Conservation (phyloP, 1,284 basidiomycete species). For the Amylostereum chailletii region DNA sequence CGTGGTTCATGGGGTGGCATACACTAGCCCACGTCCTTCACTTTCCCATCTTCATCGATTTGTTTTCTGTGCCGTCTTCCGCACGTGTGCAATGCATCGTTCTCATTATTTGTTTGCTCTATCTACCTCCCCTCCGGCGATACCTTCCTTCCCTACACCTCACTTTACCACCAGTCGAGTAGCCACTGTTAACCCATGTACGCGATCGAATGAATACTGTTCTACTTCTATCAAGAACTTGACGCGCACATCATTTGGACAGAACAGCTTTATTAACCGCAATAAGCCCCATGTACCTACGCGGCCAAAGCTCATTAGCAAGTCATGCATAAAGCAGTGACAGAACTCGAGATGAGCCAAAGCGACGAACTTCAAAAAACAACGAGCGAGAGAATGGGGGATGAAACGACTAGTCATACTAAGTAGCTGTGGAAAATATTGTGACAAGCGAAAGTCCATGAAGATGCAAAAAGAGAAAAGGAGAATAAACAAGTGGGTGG, state of each 20-base stretch:
- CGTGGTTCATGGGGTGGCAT: slow-evolving; percentile 69
- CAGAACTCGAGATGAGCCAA: too few relatives aligned
- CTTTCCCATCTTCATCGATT: neutral
- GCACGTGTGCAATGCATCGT: neutral
- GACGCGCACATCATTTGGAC: too few relatives aligned
- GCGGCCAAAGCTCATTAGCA: too few relatives aligned
- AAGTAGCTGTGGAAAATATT: neutral
- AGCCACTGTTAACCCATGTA: too few relatives aligned
- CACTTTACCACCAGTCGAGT: neutral
- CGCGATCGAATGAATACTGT: too few relatives aligned
- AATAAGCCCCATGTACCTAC: too few relatives aligned
- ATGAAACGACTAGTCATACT: neutral
- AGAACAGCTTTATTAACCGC: too few relatives aligned
- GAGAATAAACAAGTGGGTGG: slow-evolving; percentile 2
- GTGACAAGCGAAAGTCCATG: slow-evolving; percentile 5
- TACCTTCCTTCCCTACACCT: neutral
- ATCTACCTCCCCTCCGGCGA: neutral
- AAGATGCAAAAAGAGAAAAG: slow-evolving; percentile 4
- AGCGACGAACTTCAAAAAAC: too few relatives aligned
- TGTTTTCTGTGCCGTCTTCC: neutral
- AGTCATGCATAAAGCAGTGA: too few relatives aligned
- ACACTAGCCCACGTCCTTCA: neutral
- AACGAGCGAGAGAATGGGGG: neutral
- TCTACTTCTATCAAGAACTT: too few relatives aligned
- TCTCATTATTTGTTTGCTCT: neutral